Conservation (phyloP, 2,329 filamentous ascomycete species). For the Graphiopsis chlorocephala region DNA sequence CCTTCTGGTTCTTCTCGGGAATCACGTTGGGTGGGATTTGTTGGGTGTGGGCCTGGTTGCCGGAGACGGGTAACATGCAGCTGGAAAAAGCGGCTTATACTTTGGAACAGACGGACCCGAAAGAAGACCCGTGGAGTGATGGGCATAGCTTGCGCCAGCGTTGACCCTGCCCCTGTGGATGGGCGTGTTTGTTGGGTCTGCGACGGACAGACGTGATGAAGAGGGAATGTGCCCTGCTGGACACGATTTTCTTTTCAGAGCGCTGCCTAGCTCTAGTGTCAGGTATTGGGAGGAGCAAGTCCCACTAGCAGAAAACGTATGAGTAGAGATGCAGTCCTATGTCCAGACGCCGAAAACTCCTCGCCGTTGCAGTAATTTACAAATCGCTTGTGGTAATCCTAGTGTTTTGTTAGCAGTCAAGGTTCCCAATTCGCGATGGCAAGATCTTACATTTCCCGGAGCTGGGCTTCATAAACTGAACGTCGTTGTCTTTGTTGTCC, state of each 20-base stretch:
- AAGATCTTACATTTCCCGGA: constrained; percentile 2
- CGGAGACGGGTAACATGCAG: constrained; percentile 64
- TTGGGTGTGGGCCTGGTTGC: constrained; percentile 71
- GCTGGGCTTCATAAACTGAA: constrained; percentile 59
- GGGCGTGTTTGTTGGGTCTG: background rate
- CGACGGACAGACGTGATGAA: background rate
- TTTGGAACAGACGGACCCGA: background rate
- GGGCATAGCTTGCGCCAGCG: background rate
- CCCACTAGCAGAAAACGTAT: background rate
- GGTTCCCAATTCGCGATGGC: background rate
- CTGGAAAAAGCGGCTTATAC: constrained; percentile 46
- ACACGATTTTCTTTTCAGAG: background rate
- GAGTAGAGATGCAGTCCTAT: background rate
- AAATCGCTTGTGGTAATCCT: background rate
- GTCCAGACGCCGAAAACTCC: background rate
- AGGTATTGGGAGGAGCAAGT: background rate
- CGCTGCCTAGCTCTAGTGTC: background rate
- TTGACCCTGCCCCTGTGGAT: background rate
- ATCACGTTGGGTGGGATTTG: constrained; percentile 64
- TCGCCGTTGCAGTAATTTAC: background rate
- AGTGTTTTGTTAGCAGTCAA: background rate
- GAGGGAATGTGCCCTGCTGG: background rate
- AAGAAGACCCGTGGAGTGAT: background rate
- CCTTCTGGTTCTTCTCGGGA: constrained; percentile 71
- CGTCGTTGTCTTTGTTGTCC: constrained; percentile 83